phyloP scores from a whole-genome alignment of 1,284 basidiomycete species.

The Rhodofomes roseus region DNA sequence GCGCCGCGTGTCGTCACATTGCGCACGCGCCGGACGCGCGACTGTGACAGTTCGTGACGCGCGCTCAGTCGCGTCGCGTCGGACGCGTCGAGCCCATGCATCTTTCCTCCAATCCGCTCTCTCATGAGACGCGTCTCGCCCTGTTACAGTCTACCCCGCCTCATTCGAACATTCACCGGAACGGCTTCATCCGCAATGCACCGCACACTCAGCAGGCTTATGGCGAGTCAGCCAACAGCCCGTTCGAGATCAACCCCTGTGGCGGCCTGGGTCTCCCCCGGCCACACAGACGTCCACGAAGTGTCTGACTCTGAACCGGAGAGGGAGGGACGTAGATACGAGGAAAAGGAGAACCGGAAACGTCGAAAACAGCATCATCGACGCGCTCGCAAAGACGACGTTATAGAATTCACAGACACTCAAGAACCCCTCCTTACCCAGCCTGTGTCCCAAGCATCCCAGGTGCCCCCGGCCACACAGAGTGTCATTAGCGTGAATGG shows the following conservation, averaged over 20 bases:
- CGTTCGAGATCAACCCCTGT: neutral
- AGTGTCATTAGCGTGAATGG: slow-evolving; percentile 5
- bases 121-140: slow-evolving; percentile 4
- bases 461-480: neutral
- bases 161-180: neutral
- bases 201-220: neutral
- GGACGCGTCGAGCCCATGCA: neutral
- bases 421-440: slow-evolving; percentile 4
- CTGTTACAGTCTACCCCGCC: neutral
- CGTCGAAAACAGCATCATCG: slow-evolving; percentile 5
- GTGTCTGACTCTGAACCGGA: slow-evolving; percentile 64
- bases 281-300: neutral
- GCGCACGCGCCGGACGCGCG: neutral
- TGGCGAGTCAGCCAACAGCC: neutral
- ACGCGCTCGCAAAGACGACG: slow-evolving; percentile 2
- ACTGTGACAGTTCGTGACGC: neutral
- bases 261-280: neutral
- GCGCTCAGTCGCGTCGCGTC: slow-evolving; percentile 3
- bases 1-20: neutral
- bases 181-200: neutral
- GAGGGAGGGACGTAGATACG: slow-evolving; percentile 42
- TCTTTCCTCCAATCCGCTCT: neutral
- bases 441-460: neutral
- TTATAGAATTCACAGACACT: slow-evolving; percentile 23
- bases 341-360: slow-evolving; percentile 16